Evolutionary conservation across 2,329 filamentous ascomycete genomes (phyloP).

Genomic region (Claviceps sp.): DNA sequence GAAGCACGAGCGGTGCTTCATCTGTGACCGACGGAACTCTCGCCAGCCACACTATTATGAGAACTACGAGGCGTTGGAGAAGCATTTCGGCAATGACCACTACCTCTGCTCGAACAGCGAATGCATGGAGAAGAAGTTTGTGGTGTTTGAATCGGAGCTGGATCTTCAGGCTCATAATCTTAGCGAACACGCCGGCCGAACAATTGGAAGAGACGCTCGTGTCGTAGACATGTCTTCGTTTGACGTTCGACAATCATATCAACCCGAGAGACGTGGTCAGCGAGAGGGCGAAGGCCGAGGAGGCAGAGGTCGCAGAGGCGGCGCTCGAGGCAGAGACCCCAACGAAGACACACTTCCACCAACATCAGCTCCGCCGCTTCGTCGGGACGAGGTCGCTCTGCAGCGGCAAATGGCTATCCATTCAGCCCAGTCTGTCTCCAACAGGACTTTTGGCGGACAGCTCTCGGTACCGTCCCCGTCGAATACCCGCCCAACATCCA

Average conservation of each 20-base stretch:
- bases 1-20: constrained; percentile 87
- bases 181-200: constrained; percentile 74
- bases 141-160: constrained; percentile 90
- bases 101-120: constrained; percentile 74
- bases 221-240: constrained; percentile 80
- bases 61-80: constrained; percentile 74
- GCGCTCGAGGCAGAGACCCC: constrained; percentile 62
- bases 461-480: constrained; percentile 37
- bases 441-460: constrained; percentile 73
- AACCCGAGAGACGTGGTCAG: constrained; percentile 33
- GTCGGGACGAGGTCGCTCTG: constrained; percentile 79
- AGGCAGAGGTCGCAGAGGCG: constrained; percentile 28
- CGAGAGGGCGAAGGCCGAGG: constrained; percentile 26
- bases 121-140: constrained; percentile 93
- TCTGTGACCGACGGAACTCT: constrained; percentile 64
- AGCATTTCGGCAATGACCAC: constrained; percentile 80
- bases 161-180: constrained; percentile 91
- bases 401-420: constrained; percentile 88
- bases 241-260: constrained; percentile 62
- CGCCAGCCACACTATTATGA: constrained; percentile 79
- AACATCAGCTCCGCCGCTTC: constrained; percentile 66
- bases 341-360: constrained; percentile 68
- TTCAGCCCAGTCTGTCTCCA: constrained; percentile 67
- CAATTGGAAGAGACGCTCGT: constrained; percentile 68
- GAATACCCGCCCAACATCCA: not conserved